A percentile compares a stretch with the other conserved stretches of the same genome.
Conservation (phyloP, 768 basidiomycete genomes). For the Rhizopogon roseolus region DNA sequence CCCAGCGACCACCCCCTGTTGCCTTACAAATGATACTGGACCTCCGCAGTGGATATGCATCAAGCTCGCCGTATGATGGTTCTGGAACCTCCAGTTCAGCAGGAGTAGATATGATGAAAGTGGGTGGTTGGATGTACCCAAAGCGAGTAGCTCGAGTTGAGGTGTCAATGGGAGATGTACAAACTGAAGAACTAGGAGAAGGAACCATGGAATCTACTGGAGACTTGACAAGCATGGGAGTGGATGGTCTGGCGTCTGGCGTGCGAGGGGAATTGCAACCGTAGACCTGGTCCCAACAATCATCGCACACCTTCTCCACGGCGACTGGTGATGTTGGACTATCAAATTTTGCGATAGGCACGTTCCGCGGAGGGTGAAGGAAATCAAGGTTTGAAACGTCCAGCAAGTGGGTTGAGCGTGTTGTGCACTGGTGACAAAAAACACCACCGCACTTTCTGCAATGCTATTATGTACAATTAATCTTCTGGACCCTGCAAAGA, state of each 20-base stretch:
- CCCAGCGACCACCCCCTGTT: conserved; percentile 77
- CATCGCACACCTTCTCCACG: conserved; percentile 66
- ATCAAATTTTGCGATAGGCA: conserved; percentile 53
- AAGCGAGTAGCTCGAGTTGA: conserved; percentile 14
- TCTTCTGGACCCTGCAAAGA: conserved; percentile 3
- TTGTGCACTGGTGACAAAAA: conserved; percentile 62
- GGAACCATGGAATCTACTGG: conserved; percentile 24
- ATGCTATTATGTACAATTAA: conserved; percentile 43
- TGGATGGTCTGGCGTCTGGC: conserved; percentile 32
- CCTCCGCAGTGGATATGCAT: conserved; percentile 67
- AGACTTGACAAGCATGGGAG: conserved; percentile 34
- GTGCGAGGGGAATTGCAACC: conserved; percentile 42
- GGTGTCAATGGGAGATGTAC: conserved; percentile 28
- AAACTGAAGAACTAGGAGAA: conserved; percentile 30
- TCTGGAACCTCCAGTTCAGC: conserved; percentile 28
- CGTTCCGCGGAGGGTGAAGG: conserved; percentile 64
- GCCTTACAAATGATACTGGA: conserved; percentile 71
- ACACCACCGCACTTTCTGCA: conserved; percentile 84
- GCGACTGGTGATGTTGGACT: conserved; percentile 57
- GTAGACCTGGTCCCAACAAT: conserved; percentile 72
- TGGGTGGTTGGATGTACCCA: conserved; percentile 21
- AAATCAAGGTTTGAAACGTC: conserved; percentile 71
- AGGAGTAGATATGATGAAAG: conserved; percentile 11
- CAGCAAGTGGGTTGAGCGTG: conserved; percentile 56
- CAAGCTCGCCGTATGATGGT: conserved; percentile 63